phyloP scores from a whole-genome alignment of 805 yeast genomes.

The Myxozyma melibiosi region DNA sequence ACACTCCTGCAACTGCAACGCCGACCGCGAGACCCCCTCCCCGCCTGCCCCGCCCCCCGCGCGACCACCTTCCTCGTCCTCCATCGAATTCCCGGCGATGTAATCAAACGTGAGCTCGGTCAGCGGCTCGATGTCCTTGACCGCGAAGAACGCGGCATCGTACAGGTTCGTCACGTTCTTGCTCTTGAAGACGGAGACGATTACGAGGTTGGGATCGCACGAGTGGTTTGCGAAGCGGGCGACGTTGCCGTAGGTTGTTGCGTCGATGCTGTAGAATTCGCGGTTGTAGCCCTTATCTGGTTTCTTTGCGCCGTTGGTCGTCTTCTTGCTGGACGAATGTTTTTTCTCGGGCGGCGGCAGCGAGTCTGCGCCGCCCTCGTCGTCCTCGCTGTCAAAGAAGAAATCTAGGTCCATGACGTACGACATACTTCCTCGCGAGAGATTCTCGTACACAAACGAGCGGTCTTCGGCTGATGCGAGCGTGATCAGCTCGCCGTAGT shows the following conservation, averaged over 20 bases:
- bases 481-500: conserved; percentile 26
- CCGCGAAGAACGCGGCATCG: conserved; percentile 25
- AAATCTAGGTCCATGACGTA: conserved; percentile 14
- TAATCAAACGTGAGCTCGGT: conserved; percentile 28
- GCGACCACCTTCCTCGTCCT: background rate
- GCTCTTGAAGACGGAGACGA: conserved; percentile 12
- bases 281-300: no score
- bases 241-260: conserved; percentile 15
- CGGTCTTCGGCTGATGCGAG: conserved; percentile 18
- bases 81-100: no score
- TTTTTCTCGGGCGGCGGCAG: no score
- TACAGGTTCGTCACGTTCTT: conserved; percentile 1
- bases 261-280: conserved; percentile 14
- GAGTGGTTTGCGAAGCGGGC: conserved; percentile 30
- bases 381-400: conserved; percentile 13
- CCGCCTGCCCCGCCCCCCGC: background rate
- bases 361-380: conserved; percentile 1
- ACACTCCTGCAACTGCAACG: conserved; percentile 4
- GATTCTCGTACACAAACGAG: conserved; percentile 6
- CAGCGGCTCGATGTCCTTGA: conserved; percentile 17
- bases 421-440: background rate
- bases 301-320: background rate
- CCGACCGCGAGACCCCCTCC: background rate
- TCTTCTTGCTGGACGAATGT: no score
- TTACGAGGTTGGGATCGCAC: conserved; percentile 24